phyloP scores from a whole-genome alignment of 2,329 filamentous ascomycete species.

The Clarireedia monteithiana region DNA sequence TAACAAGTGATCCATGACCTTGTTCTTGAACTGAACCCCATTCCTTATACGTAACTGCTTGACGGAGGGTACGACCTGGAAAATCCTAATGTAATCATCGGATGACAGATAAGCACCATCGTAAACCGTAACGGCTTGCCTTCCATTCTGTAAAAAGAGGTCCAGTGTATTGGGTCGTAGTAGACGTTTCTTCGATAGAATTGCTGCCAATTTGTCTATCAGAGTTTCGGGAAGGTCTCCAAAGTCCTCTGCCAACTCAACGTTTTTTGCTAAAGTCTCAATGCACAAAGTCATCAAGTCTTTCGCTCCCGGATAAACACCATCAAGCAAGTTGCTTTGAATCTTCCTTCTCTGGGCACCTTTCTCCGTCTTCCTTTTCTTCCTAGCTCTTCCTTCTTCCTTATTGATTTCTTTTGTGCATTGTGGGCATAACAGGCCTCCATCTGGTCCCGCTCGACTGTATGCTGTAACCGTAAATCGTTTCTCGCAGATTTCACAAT shows the following conservation, averaged over 20 bases:
- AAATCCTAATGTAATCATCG: constrained; percentile 73
- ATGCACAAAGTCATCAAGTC: constrained; percentile 57
- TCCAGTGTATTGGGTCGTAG: constrained; percentile 46
- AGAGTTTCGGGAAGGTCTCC: constrained; percentile 48
- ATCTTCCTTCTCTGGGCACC: constrained; percentile 59
- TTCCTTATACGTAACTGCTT: constrained; percentile 69
- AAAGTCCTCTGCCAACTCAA: constrained; percentile 53
- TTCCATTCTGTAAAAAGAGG: constrained; percentile 47
- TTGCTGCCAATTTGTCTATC: constrained; percentile 51
- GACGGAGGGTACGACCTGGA: constrained; percentile 64
- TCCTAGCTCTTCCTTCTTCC: constrained; percentile 51
- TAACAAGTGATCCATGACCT: constrained; percentile 72
- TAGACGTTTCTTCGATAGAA: constrained; percentile 53
- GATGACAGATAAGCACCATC: constrained; percentile 57
- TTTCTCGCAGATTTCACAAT: constrained; percentile 78
- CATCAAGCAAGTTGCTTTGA: constrained; percentile 80
- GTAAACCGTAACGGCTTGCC: constrained; percentile 47
- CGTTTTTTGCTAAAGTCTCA: constrained; percentile 54
- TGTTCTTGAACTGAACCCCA: constrained; percentile 86
- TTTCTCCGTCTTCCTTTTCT: constrained; percentile 46
- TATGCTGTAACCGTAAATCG: constrained; percentile 91
- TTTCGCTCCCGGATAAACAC: constrained; percentile 59
- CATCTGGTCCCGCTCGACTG: constrained; percentile 71
- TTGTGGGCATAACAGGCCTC: constrained; percentile 74
- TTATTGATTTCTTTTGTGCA: constrained; percentile 71